Percentiles rank a stretch among this genome's conserved stretches.
phyloP scores from a whole-genome alignment of 192 early-diverging fungal species.

The Umbelopsis sp. region DNA sequence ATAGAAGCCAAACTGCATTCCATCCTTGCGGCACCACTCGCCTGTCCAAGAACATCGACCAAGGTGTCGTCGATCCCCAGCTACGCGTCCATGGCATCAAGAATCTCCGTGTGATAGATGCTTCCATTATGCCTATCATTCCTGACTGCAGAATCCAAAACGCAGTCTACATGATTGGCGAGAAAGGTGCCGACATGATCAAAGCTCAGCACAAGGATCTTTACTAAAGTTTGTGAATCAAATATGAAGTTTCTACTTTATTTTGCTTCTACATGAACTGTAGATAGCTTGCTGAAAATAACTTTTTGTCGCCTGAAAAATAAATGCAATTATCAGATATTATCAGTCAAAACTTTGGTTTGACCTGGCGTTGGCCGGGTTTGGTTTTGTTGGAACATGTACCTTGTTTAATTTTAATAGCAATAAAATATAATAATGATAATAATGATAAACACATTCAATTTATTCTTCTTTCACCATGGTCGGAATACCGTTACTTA shows the following conservation, averaged over 20 bases:
- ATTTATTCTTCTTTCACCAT: too few species aligned
- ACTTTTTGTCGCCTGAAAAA: background rate
- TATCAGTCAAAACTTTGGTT: too few species aligned
- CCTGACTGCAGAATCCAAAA: conserved; percentile 22
- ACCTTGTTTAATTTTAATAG: too few species aligned
- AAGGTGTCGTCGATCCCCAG: conserved; percentile 32
- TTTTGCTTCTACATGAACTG: background rate
- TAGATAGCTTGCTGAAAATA: background rate
- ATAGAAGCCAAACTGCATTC: conserved; percentile 27
- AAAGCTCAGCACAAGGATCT: conserved; percentile 7
- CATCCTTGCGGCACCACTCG: conserved; percentile 21
- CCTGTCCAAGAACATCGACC: conserved; percentile 26
- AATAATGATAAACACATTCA: too few species aligned
- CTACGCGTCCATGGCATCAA: conserved; percentile 30
- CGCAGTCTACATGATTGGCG: conserved; percentile 29
- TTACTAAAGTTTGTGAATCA: background rate
- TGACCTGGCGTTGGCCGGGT: too few species aligned
- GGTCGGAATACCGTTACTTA: too few species aligned
- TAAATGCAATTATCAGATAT: too few species aligned
- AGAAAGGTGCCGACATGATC: conserved; percentile 36
- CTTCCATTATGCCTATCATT: conserved; percentile 33
- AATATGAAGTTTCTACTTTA: background rate
- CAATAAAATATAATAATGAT: too few species aligned
- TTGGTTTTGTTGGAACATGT: too few species aligned
- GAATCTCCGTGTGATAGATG: conserved; percentile 34